These are phyloP conservation scores for Pestalotiopsis sp. DNA, from an alignment of 2,329 filamentous ascomycete genomes.

Conservation along the genomic window DNA sequence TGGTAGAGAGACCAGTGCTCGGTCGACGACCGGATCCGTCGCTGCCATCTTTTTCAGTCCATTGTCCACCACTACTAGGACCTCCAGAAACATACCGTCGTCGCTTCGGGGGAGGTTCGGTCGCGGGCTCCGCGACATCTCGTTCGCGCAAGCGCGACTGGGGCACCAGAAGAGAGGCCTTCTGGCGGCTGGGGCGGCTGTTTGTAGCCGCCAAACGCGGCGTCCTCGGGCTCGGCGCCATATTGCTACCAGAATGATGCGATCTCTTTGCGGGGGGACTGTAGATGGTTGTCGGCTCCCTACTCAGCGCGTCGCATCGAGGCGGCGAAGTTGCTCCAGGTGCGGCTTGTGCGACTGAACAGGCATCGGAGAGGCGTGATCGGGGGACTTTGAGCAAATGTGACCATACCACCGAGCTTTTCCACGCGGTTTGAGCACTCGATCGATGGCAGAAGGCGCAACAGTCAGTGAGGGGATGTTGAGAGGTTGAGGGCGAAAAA, in stretches of 20 bases:
- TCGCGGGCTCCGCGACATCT: constrained; percentile 37
- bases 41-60: constrained; percentile 71
- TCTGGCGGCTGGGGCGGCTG: constrained; percentile 25
- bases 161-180: constrained; percentile 20
- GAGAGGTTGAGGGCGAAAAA: constrained; percentile 10
- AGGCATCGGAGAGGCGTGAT: constrained; percentile 32
- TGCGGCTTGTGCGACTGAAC: constrained; percentile 29
- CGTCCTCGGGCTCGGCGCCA: constrained; percentile 35
- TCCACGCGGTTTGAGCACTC: constrained; percentile 2
- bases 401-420: background rate
- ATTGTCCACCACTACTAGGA: constrained; percentile 82
- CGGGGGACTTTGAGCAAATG: background rate
- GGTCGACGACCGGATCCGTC: constrained; percentile 52
- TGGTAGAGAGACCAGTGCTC: constrained; percentile 49
- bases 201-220: constrained; percentile 26
- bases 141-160: constrained; percentile 30
- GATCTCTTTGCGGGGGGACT: constrained; percentile 15
- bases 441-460: background rate
- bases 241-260: constrained; percentile 17
- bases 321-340: constrained; percentile 29
- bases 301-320: constrained; percentile 38
- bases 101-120: constrained; percentile 70
- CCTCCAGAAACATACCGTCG: constrained; percentile 84
- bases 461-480: constrained; percentile 10
- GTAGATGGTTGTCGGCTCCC: constrained; percentile 18